These are phyloP conservation scores for Lyophyllum decastes DNA, from an alignment of 768 basidiomycete species.

Conservation along the genomic window DNA sequence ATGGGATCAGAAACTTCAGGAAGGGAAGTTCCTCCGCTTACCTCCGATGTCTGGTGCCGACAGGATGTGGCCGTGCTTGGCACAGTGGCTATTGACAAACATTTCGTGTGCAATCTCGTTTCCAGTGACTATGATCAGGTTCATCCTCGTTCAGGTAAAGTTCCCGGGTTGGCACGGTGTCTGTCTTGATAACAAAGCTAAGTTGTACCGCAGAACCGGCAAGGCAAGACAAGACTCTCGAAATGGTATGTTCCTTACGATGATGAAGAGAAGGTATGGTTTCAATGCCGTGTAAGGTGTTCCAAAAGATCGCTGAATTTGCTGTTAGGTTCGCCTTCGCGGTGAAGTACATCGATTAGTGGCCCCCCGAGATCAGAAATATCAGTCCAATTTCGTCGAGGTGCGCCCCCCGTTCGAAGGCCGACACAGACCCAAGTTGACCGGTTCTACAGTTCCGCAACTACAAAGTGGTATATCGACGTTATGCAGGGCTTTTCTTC, in stretches of 20 bases:
- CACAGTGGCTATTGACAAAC: conserved; percentile 13
- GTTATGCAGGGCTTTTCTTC: conserved; percentile 98
- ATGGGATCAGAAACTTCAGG: too few species aligned
- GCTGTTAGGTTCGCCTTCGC: conserved; percentile 77
- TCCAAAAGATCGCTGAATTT: conserved; percentile 1
- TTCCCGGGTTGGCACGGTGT: not conserved
- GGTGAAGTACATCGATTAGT: conserved; percentile 97
- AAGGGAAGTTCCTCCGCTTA: not conserved
- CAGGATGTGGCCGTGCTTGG: conserved; percentile 16
- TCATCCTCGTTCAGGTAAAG: conserved; percentile 92
- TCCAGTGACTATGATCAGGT: conserved; percentile 82
- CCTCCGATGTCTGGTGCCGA: not conserved
- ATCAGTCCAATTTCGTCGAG: conserved; percentile 99
- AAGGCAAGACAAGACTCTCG: conserved; percentile 95
- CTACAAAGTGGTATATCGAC: conserved; percentile 95
- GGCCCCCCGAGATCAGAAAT: conserved; percentile 96
- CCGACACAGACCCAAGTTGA: conserved; percentile 6
- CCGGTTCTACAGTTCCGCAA: conserved; percentile 77
- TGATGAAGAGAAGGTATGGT: conserved; percentile 92
- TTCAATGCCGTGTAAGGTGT: not conserved
- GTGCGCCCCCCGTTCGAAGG: conserved; percentile 43
- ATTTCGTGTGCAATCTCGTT: conserved; percentile 1
- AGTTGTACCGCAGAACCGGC: conserved; percentile 75
- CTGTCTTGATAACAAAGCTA: not conserved
- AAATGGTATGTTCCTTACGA: conserved; percentile 99